Percentiles rank a stretch among this genome's conserved stretches.
Conservation (phyloP, 2,329 filamentous ascomycete species). For the Epichloe brachyelytri region DNA sequence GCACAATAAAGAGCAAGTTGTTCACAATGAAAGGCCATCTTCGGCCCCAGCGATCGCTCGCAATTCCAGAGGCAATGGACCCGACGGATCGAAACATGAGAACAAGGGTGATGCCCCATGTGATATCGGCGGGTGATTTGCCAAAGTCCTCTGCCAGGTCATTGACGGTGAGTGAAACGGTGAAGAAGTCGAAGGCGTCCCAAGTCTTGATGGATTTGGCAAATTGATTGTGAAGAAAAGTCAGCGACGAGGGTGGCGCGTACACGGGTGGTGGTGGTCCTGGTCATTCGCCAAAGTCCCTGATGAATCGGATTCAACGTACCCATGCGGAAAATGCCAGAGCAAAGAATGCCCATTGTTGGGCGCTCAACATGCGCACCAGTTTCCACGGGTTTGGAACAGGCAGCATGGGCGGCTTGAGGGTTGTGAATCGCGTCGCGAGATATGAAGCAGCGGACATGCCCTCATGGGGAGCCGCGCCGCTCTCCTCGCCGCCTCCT, state of each 20-base stretch:
- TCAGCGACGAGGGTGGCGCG: not conserved
- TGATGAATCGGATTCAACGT: slow-evolving; percentile 11
- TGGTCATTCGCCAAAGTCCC: too few species aligned
- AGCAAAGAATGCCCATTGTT: slow-evolving; percentile 42
- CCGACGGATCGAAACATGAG: slow-evolving; percentile 48
- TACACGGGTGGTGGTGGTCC: too few species aligned
- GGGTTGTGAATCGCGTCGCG: slow-evolving; percentile 37
- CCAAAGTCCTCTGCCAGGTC: slow-evolving; percentile 40
- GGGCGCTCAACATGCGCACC: slow-evolving; percentile 32
- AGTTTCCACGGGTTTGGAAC: slow-evolving; percentile 40
- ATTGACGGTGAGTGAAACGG: slow-evolving; percentile 45
- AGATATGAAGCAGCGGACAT: slow-evolving; percentile 36
- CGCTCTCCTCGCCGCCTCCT: slow-evolving; percentile 16
- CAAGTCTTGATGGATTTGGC: slow-evolving; percentile 29
- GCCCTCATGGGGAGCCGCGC: slow-evolving; percentile 30
- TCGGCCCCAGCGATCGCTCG: slow-evolving; percentile 42
- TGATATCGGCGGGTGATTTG: slow-evolving; percentile 43
- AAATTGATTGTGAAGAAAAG: not conserved
- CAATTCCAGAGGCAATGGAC: slow-evolving; percentile 40
- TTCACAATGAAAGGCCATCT: slow-evolving; percentile 68
- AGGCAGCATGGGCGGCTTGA: slow-evolving; percentile 44
- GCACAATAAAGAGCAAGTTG: slow-evolving; percentile 56
- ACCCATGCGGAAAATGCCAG: slow-evolving; percentile 46
- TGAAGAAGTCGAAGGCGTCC: slow-evolving; percentile 57
- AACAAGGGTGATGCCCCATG: slow-evolving; percentile 51